These are phyloP conservation scores for Penicillium atrosanguineum DNA, from an alignment of 495 filamentous ascomycete genomes.

Conservation along the genomic window DNA sequence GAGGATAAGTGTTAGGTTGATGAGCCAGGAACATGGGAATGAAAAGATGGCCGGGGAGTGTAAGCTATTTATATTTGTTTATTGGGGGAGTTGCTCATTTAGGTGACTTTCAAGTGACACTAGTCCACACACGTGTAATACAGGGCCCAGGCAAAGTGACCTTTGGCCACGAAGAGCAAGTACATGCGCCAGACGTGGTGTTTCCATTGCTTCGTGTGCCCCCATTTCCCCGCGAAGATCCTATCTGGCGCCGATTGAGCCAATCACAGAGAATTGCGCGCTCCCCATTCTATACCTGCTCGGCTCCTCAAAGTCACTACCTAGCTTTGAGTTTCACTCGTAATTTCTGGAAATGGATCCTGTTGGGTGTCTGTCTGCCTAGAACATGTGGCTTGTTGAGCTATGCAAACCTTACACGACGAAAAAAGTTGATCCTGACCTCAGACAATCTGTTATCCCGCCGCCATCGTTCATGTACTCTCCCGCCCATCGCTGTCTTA, in stretches of 20 bases:
- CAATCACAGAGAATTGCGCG: conserved; percentile 13
- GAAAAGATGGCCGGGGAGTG: neutral
- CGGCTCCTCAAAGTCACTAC: neutral
- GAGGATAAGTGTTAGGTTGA: neutral
- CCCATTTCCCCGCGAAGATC: neutral
- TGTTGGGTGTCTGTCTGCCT: no score
- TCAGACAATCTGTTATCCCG: neutral
- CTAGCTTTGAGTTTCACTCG: no score
- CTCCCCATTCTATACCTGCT: neutral
- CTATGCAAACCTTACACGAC: neutral
- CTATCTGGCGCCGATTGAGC: neutral
- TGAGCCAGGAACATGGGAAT: neutral
- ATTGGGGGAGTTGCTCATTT: no score
- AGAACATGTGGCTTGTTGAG: no score
- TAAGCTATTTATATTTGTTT: neutral
- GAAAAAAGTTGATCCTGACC: neutral
- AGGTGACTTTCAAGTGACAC: no score
- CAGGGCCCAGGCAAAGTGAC: neutral
- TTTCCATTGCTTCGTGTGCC: neutral
- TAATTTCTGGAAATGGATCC: no score
- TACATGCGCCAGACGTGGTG: neutral
- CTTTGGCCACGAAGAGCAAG: neutral
- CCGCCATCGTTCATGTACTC: conserved; percentile 7
- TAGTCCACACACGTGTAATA: neutral
- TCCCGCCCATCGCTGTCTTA: conserved; percentile 10